Conservation (phyloP, 1,139 yeast genomes). For the Lodderomyces metapsilosis region DNA sequence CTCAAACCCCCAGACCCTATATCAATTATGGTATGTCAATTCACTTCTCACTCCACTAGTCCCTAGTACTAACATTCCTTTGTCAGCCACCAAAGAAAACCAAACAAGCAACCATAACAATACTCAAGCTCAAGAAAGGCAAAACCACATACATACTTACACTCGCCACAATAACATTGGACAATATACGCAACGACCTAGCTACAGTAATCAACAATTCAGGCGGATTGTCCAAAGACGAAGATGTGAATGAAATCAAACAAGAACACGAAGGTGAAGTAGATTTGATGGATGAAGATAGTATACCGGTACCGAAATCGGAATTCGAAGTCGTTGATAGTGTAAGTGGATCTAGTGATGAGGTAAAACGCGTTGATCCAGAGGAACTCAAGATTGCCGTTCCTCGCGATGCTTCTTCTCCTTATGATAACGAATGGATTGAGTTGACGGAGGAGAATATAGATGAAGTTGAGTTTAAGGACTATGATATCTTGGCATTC, state of each 20-base stretch:
- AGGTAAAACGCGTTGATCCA: constrained; percentile 12
- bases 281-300: constrained; percentile 21
- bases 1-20: no score
- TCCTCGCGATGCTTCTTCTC: constrained; percentile 40
- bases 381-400: constrained; percentile 37
- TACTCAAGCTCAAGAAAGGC: constrained; percentile 44
- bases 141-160: constrained; percentile 46
- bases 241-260: constrained; percentile 14
- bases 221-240: constrained; percentile 40
- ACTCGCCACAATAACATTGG: constrained; percentile 18
- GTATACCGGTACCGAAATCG: constrained; percentile 27
- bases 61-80: neutral
- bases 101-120: constrained; percentile 21
- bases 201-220: constrained; percentile 39
- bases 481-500: constrained; percentile 44
- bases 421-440: constrained; percentile 43
- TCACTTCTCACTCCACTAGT: no score
- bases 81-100: constrained; percentile 31
- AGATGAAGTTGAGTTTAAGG: constrained; percentile 29
- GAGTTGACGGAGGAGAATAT: constrained; percentile 27
- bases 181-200: constrained; percentile 31
- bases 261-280: constrained; percentile 19
- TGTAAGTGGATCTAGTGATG: constrained; percentile 10
- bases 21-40: no score
- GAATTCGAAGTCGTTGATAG: constrained; percentile 15